Conservation (phyloP, 805 yeast genomes). For the Monosporozyma servazzii region DNA sequence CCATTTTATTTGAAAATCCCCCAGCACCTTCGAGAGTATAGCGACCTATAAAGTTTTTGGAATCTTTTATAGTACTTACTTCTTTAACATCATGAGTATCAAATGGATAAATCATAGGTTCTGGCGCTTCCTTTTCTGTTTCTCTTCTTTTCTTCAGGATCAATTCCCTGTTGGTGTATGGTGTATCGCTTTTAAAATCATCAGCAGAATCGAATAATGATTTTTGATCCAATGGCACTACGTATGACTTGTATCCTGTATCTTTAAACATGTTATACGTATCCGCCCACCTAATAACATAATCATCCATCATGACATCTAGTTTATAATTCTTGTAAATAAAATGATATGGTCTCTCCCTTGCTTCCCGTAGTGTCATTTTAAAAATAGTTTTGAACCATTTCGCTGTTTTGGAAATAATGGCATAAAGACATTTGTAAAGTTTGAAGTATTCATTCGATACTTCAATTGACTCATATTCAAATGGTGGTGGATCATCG, state of each 20-base stretch:
- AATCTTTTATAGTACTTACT: neutral
- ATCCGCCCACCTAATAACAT: neutral
- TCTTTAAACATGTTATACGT: neutral
- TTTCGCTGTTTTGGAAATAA: neutral
- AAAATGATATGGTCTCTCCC: neutral
- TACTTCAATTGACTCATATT: slow-evolving; percentile 4
- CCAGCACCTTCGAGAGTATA: neutral
- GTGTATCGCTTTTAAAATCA: neutral
- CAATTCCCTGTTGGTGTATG: neutral
- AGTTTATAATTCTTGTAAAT: neutral
- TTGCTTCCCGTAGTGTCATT: neutral
- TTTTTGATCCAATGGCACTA: neutral
- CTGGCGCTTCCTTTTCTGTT: neutral
- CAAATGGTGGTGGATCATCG: slow-evolving; percentile 11
- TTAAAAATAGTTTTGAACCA: neutral
- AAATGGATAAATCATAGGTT: neutral
- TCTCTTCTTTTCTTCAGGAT: neutral
- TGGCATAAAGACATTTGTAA: slow-evolving; percentile 6
- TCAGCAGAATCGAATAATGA: neutral
- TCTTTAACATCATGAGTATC: neutral
- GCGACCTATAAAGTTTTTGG: neutral
- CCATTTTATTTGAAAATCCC: slow-evolving; percentile 5
- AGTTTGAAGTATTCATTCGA: slow-evolving; percentile 5
- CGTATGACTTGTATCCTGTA: neutral
- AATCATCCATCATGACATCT: neutral